Percentiles rank a stretch among this genome's conserved stretches.
Conservation (phyloP, 1,284 basidiomycete species). For the Ganoderma sinense region DNA sequence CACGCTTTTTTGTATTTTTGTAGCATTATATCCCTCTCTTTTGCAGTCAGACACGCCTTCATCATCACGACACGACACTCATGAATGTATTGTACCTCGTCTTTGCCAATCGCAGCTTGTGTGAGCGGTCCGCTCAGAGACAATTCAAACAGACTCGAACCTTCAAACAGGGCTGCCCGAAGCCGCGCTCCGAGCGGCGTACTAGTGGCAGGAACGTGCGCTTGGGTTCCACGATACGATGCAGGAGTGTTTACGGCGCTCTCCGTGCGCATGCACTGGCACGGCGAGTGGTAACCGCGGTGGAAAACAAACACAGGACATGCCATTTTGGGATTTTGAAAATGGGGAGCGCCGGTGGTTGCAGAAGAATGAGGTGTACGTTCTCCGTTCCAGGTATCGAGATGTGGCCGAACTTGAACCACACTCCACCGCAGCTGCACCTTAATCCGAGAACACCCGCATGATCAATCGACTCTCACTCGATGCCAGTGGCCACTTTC, state of each 20-base stretch:
- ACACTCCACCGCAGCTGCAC: neutral
- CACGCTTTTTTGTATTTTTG: neutral
- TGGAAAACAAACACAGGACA: neutral
- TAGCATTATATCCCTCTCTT: neutral
- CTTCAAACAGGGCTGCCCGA: neutral
- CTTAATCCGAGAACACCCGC: neutral
- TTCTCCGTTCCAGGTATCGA: neutral
- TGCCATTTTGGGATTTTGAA: conserved; percentile 1
- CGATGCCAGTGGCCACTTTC: too few species aligned
- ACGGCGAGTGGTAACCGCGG: neutral
- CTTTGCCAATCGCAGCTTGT: conserved; percentile 1
- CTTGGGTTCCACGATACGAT: neutral
- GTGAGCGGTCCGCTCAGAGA: neutral
- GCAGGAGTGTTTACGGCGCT: neutral
- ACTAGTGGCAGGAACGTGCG: neutral
- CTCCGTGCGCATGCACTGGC: neutral
- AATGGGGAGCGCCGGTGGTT: neutral
- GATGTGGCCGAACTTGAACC: neutral
- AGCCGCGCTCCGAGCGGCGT: neutral
- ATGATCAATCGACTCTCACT: neutral
- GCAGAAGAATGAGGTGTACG: neutral
- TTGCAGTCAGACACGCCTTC: neutral
- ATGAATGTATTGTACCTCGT: conserved; percentile 7
- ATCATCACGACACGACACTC: conserved; percentile 11
- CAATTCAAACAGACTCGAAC: neutral